Base-by-base conservation (phyloP, 345 rosid species). In the Moricandia moricandioides region DNA sequence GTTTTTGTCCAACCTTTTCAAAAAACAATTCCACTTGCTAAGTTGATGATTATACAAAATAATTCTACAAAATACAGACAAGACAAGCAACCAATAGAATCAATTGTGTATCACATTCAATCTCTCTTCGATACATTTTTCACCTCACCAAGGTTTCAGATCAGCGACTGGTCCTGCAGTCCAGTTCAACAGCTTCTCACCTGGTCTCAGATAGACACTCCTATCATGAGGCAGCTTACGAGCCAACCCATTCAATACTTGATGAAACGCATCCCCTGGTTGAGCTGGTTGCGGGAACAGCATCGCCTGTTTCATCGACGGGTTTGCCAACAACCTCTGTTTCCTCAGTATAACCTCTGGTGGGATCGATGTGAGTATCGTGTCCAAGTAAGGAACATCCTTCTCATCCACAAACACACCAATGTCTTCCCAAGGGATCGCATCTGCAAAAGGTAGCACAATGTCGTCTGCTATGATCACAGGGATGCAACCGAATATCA, bases 401-500 rank as follows among this genome's bases (percentile, higher is more conserved):
- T 95, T 84, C 87, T 95, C 99, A n/a, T 85, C 98, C 6, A 95
- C 88, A 67, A 80, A 95, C 59, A 95, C 96, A 9, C 99, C 98
- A 6, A 95, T 95, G 57, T 95, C 97, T 81, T 95, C 98, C 98
- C 98, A 95, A 1, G 99, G 98, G 69, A 95, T 95, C 8, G 99
- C 99, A 73, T 92, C 99, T 0, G 98, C 98, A 73, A 95, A 95
- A 7, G 98, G 99, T 57, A 92, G 78, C 47, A 95, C 98, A 16
- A 95, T 95, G 82, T 95, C 98, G 18, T 95, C 99, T 6, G 97
- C 98, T 83, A 95, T 89, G 75, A 95, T 95, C 51, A 95, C 96
- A n/a, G 99, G 98, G 78, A 95, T 92, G 91, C 98, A 95, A 3
- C 99, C 99, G 6, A 95, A 95, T 70, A 95, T 91, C 81, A 95